A percentile compares a stretch with the other conserved stretches of the same genome.
Conservation (phyloP, 257 asterid species). For the Prunella vulgaris region DNA sequence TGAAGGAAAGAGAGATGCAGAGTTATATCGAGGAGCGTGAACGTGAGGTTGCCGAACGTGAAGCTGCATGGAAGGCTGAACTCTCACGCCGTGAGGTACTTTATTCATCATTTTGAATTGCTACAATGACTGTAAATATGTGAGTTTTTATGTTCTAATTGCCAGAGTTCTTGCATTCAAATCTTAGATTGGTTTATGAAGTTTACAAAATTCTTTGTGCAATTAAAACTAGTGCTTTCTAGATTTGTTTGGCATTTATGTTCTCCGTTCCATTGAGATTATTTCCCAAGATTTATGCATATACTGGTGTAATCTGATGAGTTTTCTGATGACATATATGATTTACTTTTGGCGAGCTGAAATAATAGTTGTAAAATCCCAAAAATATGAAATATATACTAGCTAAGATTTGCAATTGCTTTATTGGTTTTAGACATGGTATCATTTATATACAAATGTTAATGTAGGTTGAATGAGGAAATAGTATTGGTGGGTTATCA, state of each 20-base stretch:
- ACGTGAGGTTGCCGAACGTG: slow-evolving; percentile 98
- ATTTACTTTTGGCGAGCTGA: neutral
- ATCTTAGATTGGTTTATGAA: neutral
- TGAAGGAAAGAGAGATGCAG: slow-evolving; percentile 99
- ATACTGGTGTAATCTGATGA: neutral
- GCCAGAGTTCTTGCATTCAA: neutral
- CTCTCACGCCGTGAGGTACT: slow-evolving; percentile 98
- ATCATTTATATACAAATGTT: neutral
- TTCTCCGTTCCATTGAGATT: neutral
- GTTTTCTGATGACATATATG: neutral
- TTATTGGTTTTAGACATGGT: slow-evolving; percentile 4
- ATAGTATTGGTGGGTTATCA: neutral
- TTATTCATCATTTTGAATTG: neutral
- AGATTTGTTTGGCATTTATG: neutral
- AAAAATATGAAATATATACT: neutral
- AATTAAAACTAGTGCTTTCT: neutral
- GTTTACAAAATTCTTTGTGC: neutral
- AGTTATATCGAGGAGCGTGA: slow-evolving; percentile 96
- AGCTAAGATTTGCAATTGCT: neutral
- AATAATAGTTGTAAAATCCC: neutral
- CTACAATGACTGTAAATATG: neutral
- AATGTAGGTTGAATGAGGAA: neutral
- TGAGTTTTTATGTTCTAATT: neutral
- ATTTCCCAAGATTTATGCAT: neutral
- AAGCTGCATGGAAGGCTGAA: slow-evolving; percentile 99